Evolutionary conservation across 352 stramenopile species (phyloP).

Genomic region (Globisporangium cylindrosporum): DNA sequence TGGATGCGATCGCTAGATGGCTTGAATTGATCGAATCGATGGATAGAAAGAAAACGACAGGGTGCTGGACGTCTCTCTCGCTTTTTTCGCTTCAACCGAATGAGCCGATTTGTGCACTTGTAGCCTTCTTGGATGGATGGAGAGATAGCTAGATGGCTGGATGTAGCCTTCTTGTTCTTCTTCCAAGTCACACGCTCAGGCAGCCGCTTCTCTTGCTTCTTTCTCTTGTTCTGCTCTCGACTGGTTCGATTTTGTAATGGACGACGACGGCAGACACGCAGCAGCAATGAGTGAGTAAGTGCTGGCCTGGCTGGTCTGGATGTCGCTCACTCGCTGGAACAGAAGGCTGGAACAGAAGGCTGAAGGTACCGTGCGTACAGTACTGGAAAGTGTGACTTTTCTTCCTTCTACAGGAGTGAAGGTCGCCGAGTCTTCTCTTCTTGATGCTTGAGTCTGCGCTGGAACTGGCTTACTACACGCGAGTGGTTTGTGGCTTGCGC

Average conservation of each 20-base stretch:
- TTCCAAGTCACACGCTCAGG: conserved; percentile 3
- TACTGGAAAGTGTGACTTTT: neutral
- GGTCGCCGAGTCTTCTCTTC: neutral
- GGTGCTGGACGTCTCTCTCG: neutral
- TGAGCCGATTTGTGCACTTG: neutral
- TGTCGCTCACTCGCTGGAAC: neutral
- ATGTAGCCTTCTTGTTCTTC: conserved; percentile 3
- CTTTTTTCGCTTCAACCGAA: neutral
- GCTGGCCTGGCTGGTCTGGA: neutral
- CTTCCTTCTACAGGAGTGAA: conserved; percentile 9
- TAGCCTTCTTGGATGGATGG: neutral
- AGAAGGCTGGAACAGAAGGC: too few relatives aligned
- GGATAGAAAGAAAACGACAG: conserved; percentile 7
- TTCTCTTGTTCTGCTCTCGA: conserved; percentile 4
- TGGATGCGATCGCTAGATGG: conserved; percentile 5
- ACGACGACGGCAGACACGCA: neutral
- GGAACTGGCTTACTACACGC: neutral
- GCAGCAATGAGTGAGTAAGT: neutral
- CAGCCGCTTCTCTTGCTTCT: neutral
- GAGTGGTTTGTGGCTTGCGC: neutral
- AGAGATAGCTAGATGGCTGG: neutral
- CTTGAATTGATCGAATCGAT: neutral
- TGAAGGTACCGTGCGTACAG: neutral
- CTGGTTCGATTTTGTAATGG: conserved; percentile 12
- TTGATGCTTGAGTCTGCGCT: neutral